These are phyloP conservation scores for Rhodotorula sp. DNA, from an alignment of 1,284 basidiomycete species.

Conservation along the genomic window DNA sequence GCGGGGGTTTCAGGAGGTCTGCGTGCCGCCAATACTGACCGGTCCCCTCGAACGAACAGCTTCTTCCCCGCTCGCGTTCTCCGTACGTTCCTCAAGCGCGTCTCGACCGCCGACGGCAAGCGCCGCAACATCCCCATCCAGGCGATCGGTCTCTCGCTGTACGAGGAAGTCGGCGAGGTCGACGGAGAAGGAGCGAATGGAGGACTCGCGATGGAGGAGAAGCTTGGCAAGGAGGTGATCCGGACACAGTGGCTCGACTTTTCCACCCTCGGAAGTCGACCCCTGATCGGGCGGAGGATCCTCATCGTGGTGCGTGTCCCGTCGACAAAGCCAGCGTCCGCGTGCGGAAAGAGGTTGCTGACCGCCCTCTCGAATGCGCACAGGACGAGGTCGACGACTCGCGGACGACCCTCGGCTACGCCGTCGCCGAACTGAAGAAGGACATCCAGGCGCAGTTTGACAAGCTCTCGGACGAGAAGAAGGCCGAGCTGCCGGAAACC, in stretches of 20 bases:
- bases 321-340: background rate
- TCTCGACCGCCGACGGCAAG: slow-evolving; percentile 60
- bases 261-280: slow-evolving; percentile 60
- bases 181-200: slow-evolving; percentile 12
- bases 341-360: background rate
- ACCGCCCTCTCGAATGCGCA: background rate
- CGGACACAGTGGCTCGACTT: slow-evolving; percentile 79
- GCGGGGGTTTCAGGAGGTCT: background rate
- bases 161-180: slow-evolving; percentile 58
- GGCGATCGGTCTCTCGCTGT: slow-evolving; percentile 88
- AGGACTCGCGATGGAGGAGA: slow-evolving; percentile 53
- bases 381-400: slow-evolving; percentile 95
- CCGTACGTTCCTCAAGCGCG: slow-evolving; percentile 76
- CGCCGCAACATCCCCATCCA: slow-evolving; percentile 75
- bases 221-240: slow-evolving; percentile 78
- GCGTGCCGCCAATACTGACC: background rate
- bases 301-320: slow-evolving; percentile 71
- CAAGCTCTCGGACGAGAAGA: slow-evolving; percentile 57
- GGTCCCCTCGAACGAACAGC: slow-evolving; percentile 55
- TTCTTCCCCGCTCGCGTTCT: slow-evolving; percentile 93
- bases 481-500: slow-evolving; percentile 53
- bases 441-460: slow-evolving; percentile 75
- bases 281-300: slow-evolving; percentile 73
- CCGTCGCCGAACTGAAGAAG: slow-evolving; percentile 76
- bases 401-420: slow-evolving; percentile 69